These are phyloP conservation scores for Myxozyma mucilagina DNA, from an alignment of 805 yeast species.

Conservation along the genomic window DNA sequence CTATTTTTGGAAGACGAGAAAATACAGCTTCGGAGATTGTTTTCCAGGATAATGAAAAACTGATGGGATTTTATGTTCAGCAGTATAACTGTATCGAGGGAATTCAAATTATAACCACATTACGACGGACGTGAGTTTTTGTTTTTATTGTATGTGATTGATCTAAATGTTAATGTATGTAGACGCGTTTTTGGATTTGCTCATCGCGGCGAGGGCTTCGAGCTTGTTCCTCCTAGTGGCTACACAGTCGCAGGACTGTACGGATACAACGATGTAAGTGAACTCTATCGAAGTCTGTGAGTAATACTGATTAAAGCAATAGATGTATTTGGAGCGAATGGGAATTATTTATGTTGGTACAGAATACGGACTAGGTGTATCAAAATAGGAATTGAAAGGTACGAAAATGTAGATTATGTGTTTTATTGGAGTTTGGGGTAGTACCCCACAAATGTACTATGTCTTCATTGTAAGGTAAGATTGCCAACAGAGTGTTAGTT, in stretches of 20 bases:
- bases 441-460: too few species aligned
- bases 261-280: conserved; percentile 57
- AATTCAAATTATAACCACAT: conserved; percentile 62
- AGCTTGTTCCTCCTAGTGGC: conserved; percentile 65
- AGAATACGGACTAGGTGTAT: neutral
- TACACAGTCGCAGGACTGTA: conserved; percentile 64
- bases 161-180: conserved; percentile 30
- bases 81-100: conserved; percentile 92
- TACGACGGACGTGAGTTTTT: conserved; percentile 26
- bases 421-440: too few species aligned
- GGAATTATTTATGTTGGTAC: conserved; percentile 20
- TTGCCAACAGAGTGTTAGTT: too few species aligned
- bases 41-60: conserved; percentile 57
- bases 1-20: conserved; percentile 43
- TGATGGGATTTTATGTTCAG: conserved; percentile 63
- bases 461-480: too few species aligned
- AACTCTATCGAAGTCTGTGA: neutral
- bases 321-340: conserved; percentile 15
- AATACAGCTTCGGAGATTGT: conserved; percentile 53
- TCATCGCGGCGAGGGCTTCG: conserved; percentile 63
- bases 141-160: conserved; percentile 45
- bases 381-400: neutral
- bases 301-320: neutral
- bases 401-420: too few species aligned
- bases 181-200: conserved; percentile 62